phyloP scores from a whole-genome alignment of 257 asterid genomes.

The Nicotiana undulata region DNA sequence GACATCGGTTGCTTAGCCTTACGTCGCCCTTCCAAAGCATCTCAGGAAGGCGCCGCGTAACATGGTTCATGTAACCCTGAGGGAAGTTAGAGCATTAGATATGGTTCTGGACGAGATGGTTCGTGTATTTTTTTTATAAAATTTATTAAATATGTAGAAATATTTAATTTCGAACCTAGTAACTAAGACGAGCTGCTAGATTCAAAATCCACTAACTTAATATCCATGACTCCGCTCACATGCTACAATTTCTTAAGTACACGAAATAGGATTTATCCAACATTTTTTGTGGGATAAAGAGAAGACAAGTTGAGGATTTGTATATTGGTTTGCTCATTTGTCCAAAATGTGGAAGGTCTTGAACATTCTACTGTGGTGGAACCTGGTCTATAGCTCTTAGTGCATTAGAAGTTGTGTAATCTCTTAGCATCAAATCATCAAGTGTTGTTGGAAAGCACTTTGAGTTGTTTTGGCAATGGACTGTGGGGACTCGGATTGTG shows the following conservation, averaged over 20 bases:
- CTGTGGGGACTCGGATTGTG: not conserved
- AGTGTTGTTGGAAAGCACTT: not conserved
- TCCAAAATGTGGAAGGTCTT: not conserved
- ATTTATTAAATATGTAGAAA: too few relatives aligned
- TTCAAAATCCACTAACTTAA: too few relatives aligned
- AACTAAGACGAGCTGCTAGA: too few relatives aligned
- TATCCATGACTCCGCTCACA: not conserved
- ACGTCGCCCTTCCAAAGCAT: too few relatives aligned
- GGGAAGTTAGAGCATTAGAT: too few relatives aligned
- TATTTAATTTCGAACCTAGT: too few relatives aligned
- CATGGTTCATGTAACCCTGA: too few relatives aligned
- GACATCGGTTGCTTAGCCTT: too few relatives aligned
- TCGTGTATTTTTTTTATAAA: too few relatives aligned
- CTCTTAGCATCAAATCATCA: not conserved
- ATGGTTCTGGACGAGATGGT: too few relatives aligned
- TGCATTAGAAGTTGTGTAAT: not conserved
- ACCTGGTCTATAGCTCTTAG: not conserved
- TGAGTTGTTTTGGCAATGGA: not conserved
- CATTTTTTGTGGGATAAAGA: not conserved
- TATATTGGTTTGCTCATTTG: not conserved
- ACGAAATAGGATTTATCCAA: not conserved
- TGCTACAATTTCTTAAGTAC: not conserved
- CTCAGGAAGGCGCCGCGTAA: too few relatives aligned
- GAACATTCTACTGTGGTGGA: not conserved
- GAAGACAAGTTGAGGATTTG: not conserved